These are phyloP conservation scores for Pterocarpus macrocarpus DNA, from an alignment of 306 rosid species.

Conservation along the genomic window DNA sequence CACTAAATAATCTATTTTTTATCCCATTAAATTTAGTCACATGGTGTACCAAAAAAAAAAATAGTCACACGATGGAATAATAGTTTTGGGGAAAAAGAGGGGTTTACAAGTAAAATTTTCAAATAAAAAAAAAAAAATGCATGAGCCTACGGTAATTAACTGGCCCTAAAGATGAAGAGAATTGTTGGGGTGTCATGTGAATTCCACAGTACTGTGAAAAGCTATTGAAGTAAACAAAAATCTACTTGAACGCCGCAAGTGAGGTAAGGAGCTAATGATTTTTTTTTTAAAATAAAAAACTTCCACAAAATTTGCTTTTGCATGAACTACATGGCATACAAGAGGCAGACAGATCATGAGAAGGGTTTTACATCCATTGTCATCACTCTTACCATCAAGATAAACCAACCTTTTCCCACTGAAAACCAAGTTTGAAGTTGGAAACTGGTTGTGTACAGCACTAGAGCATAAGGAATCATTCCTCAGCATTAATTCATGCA, in stretches of 20 bases:
- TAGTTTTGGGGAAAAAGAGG: too few relatives aligned
- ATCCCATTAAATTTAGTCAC: too few relatives aligned
- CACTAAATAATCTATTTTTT: too few relatives aligned
- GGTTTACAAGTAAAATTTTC: too few relatives aligned
- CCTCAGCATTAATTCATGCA: neutral
- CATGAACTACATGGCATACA: conserved; percentile 61
- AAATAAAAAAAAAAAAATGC: too few relatives aligned
- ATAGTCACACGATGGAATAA: too few relatives aligned
- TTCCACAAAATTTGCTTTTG: neutral
- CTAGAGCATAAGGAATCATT: conserved; percentile 31
- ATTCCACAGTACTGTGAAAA: neutral
- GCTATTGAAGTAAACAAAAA: too few relatives aligned
- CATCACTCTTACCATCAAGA: conserved; percentile 16
- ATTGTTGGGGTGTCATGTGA: too few relatives aligned
- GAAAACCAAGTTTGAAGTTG: conserved; percentile 6
- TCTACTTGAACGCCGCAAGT: neutral
- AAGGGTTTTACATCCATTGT: too few relatives aligned
- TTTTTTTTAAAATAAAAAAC: neutral
- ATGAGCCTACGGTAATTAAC: too few relatives aligned
- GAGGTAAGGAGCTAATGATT: neutral
- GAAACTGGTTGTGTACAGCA: neutral
- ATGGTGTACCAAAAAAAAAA: too few relatives aligned
- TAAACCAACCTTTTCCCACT: neutral
- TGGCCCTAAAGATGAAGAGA: too few relatives aligned
- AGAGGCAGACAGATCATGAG: conserved; percentile 22